Evolutionary conservation across 2,329 filamentous ascomycete genomes (phyloP), one percentile per base, ranked within the genome.

Genomic region (Dryadomyces sulphureus): DNA sequence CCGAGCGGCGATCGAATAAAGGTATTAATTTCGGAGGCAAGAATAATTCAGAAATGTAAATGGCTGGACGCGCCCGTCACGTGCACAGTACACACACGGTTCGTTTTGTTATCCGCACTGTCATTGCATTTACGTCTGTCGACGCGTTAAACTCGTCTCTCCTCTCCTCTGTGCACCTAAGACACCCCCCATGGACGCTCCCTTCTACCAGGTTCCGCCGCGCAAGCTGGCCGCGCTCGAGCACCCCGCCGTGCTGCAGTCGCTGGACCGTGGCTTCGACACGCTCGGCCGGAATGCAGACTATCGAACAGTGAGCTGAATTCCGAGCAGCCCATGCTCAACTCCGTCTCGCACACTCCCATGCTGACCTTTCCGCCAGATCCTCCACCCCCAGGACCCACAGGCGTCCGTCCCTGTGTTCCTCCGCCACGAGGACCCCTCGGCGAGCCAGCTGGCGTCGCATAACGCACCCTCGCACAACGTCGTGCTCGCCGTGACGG

Each of bases 401-500:
- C 67, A 70, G 38, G 66, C 68, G 46, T 70, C 72, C 1, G 63
- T 78, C 11, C 81, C 81, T 2, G 65, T 94, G n/a, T 84, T 83
- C 54, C 68, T 96, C 45, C 79, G 85, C 20, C 84, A 84, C 21
- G 75, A 87, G 52, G 87, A 93, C 60, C 81, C 82, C 3, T 78
- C 86, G 56, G 79, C 84, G 55, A 81, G 83, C 54, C 84, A 85
- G 8, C 68, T 94, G 50, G 69, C 82, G 54, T 94, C 90, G 7
- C 79, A 81, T 38, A 84, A 81, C 57, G 75, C 81, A 27, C 65
- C 75, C 19, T 84, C 86, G 9, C 85, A 88, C 58, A 94, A 95
- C 57, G 66, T 96, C 19, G 71, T 96, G 19, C 69, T 98, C 45
- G 89, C 88, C 59, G 72, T 98, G 46, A 88, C 82, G 0, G 77